A percentile compares a stretch with the other conserved stretches of the same genome.
Evolutionary conservation across 768 basidiomycete species (phyloP).

Genomic region (Dacryopinax primogenitus): DNA sequence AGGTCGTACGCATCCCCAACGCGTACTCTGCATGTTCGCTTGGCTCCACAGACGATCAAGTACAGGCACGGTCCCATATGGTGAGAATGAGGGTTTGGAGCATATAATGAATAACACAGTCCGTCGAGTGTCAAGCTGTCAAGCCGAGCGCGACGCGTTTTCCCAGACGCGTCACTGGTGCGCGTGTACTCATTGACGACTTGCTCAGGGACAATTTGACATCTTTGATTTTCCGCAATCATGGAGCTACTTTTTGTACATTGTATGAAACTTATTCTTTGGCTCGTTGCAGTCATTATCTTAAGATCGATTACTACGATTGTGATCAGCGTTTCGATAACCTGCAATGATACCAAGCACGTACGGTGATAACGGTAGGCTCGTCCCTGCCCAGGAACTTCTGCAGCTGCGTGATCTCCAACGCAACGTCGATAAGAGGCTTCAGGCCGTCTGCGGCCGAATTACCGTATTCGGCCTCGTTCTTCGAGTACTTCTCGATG

Average conservation of each 20-base stretch:
- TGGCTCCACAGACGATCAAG: background rate
- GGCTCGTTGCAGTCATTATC: background rate
- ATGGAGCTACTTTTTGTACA: slow-evolving; percentile 6
- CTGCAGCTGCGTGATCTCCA: slow-evolving; percentile 71
- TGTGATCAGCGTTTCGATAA: background rate
- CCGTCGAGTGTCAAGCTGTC: background rate
- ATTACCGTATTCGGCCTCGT: slow-evolving; percentile 33
- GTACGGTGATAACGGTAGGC: slow-evolving; percentile 92
- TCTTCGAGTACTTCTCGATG: slow-evolving; percentile 75
- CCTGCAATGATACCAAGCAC: background rate
- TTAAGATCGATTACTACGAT: background rate
- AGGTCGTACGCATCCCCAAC: background rate
- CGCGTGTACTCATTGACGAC: too few relatives aligned
- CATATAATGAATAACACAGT: too few relatives aligned
- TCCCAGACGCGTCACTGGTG: background rate
- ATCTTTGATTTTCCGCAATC: too few relatives aligned
- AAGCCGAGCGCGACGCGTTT: background rate
- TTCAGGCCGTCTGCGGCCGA: slow-evolving; percentile 77
- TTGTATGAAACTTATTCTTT: slow-evolving; percentile 5
- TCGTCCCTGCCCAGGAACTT: slow-evolving; percentile 74
- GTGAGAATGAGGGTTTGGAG: too few relatives aligned
- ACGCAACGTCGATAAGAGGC: slow-evolving; percentile 90
- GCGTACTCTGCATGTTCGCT: background rate
- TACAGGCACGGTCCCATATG: too few relatives aligned
- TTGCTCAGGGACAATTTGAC: too few relatives aligned